Evolutionary conservation across 495 filamentous ascomycete genomes (phyloP).

Genomic region (Halenospora varia): DNA sequence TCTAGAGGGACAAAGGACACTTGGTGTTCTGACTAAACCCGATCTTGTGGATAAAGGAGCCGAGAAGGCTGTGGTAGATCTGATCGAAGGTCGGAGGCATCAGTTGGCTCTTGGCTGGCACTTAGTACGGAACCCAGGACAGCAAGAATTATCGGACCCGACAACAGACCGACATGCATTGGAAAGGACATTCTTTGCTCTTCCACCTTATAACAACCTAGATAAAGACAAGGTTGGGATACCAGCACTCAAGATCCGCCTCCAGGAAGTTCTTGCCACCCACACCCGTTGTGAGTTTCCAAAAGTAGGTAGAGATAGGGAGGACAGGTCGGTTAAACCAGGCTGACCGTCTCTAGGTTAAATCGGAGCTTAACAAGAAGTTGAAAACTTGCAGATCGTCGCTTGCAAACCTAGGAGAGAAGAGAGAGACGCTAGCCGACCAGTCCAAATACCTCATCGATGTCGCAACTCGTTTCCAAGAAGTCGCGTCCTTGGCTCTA

Average conservation of each 20-base stretch:
- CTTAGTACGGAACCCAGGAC: not conserved
- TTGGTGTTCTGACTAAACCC: slow-evolving; percentile 58
- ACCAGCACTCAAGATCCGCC: not conserved
- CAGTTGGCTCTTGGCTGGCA: not conserved
- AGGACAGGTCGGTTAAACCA: not conserved
- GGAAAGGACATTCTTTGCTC: not conserved
- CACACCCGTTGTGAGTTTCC: not conserved
- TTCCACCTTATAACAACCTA: not conserved
- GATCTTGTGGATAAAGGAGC: slow-evolving; percentile 49
- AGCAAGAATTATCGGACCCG: not conserved
- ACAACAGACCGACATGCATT: not conserved
- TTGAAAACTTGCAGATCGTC: not conserved
- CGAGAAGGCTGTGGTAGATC: slow-evolving; percentile 26
- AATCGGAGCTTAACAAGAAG: not conserved
- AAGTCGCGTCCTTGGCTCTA: not conserved
- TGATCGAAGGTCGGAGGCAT: not conserved
- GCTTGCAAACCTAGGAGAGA: not conserved
- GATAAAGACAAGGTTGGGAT: not conserved
- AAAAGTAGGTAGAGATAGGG: not conserved
- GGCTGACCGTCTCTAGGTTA: not conserved
- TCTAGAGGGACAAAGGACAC: slow-evolving; percentile 44
- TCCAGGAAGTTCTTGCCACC: not conserved
- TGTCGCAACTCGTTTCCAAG: not conserved
- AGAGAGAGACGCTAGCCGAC: not conserved
- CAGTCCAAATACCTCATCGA: not conserved